Percentiles rank a stretch among this genome's conserved stretches.
Conservation (phyloP, 2,329 filamentous ascomycete genomes). For the Cadophora sp. region DNA sequence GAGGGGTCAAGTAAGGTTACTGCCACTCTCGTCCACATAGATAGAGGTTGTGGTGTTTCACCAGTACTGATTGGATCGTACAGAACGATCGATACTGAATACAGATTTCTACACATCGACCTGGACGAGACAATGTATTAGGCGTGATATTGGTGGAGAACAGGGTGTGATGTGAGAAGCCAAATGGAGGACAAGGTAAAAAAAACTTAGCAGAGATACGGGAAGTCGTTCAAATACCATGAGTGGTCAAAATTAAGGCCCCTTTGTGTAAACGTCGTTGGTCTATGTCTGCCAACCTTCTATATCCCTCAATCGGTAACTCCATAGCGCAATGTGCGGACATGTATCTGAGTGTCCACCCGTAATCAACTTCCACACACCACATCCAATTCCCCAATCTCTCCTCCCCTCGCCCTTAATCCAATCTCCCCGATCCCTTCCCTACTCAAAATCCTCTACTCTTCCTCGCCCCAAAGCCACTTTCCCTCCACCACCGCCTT, state of each 20-base stretch:
- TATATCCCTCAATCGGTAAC: not conserved
- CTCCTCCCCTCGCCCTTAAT: not conserved
- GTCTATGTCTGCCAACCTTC: not conserved
- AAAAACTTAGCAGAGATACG: not conserved
- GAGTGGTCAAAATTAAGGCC: not conserved
- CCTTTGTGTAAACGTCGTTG: not conserved
- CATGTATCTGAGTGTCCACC: no score
- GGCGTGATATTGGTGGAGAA: no score
- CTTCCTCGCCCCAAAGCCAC: constrained; percentile 31
- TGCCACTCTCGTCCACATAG: not conserved
- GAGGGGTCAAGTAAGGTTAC: not conserved
- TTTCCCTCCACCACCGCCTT: constrained; percentile 25
- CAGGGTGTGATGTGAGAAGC: no score
- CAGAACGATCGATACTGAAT: not conserved
- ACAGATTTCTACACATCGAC: no score
- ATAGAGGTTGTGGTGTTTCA: not conserved
- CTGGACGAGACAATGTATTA: no score
- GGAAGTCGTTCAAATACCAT: not conserved
- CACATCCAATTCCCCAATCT: not conserved
- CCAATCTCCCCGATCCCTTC: not conserved
- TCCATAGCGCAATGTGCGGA: not conserved
- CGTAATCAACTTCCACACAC: no score
- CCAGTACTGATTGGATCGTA: not conserved
- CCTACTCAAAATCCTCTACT: not conserved
- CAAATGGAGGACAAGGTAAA: no score